Evolutionary conservation across 371 early-diverging fungal species (phyloP).

Genomic region (Parasitella parasitica): DNA sequence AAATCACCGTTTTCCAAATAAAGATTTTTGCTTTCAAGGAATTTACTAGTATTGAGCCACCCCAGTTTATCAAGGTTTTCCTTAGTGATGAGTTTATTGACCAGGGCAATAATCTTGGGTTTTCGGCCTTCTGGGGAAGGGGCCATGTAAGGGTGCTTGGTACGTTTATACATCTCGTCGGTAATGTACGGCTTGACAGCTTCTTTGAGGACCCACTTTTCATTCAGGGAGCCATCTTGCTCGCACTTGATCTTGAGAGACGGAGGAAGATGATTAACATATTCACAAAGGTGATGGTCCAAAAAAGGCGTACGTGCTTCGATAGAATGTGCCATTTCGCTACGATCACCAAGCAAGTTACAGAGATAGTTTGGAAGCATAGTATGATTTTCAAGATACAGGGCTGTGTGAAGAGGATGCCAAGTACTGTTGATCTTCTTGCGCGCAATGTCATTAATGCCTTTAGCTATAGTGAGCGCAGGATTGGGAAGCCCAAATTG

Average conservation of each 20-base stretch:
- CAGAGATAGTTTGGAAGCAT: slow-evolving; percentile 21
- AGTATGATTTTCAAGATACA: slow-evolving; percentile 22
- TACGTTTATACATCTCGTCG: slow-evolving; percentile 21
- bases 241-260: slow-evolving; percentile 19
- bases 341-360: slow-evolving; percentile 23
- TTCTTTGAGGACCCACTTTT: slow-evolving; percentile 29
- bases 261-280: slow-evolving; percentile 24
- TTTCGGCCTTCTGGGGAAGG: slow-evolving; percentile 13
- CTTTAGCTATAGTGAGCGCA: slow-evolving; percentile 4
- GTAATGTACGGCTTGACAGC: slow-evolving; percentile 27
- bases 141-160: slow-evolving; percentile 24
- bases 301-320: slow-evolving; percentile 30
- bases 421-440: slow-evolving; percentile 17
- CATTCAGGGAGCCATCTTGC: slow-evolving; percentile 15
- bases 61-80: slow-evolving; percentile 18
- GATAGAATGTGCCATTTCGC: slow-evolving; percentile 29
- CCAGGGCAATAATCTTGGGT: background rate
- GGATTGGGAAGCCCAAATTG: slow-evolving; percentile 9
- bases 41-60: slow-evolving; percentile 2
- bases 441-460: slow-evolving; percentile 17
- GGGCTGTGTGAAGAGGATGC: slow-evolving; percentile 27
- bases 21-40: background rate
- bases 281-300: slow-evolving; percentile 24
- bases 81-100: slow-evolving; percentile 10
- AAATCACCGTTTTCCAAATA: slow-evolving; percentile 1